Conservation (phyloP, 306 rosid species). For the Acmispon strigosus region DNA sequence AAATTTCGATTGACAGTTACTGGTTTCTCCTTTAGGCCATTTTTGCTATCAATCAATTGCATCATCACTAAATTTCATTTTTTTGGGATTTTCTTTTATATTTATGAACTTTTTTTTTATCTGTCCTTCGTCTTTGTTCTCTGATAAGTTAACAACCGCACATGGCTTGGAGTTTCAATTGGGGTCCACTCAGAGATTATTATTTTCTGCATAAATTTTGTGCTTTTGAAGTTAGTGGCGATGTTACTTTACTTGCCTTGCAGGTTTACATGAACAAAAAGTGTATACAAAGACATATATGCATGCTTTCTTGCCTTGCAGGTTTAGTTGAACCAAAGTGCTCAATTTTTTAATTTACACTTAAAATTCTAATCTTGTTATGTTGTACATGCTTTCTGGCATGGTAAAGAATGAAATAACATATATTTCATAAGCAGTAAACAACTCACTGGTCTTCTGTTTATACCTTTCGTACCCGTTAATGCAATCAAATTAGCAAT, state of each 20-base stretch:
- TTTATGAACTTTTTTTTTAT: background rate
- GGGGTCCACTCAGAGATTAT: slow-evolving; percentile 21
- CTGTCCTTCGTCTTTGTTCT: slow-evolving; percentile 6
- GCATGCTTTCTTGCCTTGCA: background rate
- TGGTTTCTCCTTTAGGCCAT: background rate
- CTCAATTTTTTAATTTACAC: slow-evolving; percentile 11
- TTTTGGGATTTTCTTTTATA: background rate
- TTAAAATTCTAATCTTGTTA: slow-evolving; percentile 1
- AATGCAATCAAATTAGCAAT: slow-evolving; percentile 9
- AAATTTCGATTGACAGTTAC: slow-evolving; percentile 7
- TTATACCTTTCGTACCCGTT: slow-evolving; percentile 8
- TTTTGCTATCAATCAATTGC: slow-evolving; percentile 12
- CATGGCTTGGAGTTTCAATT: slow-evolving; percentile 22
- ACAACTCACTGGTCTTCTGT: slow-evolving; percentile 13
- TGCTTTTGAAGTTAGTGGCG: slow-evolving; percentile 38
- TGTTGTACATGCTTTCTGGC: background rate
- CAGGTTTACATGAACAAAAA: slow-evolving; percentile 31
- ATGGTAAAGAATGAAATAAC: slow-evolving; percentile 5
- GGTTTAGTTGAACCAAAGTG: background rate
- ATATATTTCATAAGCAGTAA: background rate
- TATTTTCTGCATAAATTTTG: slow-evolving; percentile 12
- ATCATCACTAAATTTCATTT: background rate
- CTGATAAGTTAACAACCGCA: background rate
- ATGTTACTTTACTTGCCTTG: slow-evolving; percentile 41
- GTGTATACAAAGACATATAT: slow-evolving; percentile 23